phyloP scores from a whole-genome alignment of 129 eudicot genomes.

The Logfia minima region DNA sequence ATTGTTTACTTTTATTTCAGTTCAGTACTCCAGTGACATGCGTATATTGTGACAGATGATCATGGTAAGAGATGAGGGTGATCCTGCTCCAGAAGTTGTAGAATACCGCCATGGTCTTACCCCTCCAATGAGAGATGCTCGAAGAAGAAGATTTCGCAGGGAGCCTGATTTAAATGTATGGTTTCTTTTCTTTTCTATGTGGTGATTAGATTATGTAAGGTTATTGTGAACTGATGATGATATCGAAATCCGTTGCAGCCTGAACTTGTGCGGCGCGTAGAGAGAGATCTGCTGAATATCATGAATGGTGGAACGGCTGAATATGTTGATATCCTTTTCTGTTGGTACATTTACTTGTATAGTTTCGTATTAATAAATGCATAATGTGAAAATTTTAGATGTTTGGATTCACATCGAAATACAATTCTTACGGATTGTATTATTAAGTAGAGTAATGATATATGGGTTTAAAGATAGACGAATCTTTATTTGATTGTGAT shows the following conservation, averaged over 20 bases:
- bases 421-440: too few species aligned
- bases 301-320: conserved; percentile 88
- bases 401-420: not conserved
- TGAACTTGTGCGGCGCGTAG: conserved; percentile 84
- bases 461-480: too few species aligned
- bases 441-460: too few species aligned
- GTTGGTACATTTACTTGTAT: not conserved
- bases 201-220: not conserved
- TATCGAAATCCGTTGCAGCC: conserved; percentile 55
- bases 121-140: conserved; percentile 96
- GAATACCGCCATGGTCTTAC: conserved; percentile 95
- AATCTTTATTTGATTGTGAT: not conserved
- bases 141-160: conserved; percentile 84
- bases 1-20: not conserved
- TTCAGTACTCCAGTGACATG: conserved; percentile 3
- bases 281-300: conserved; percentile 76
- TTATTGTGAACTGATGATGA: conserved; percentile 7
- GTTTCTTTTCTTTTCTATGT: not conserved
- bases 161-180: conserved; percentile 86
- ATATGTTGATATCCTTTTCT: conserved; percentile 70
- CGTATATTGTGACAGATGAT: conserved; percentile 62
- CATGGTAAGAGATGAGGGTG: conserved; percentile 76
- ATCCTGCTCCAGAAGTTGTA: conserved; percentile 70
- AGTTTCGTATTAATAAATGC: not conserved
- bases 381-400: not conserved